Percentiles rank a stretch among this genome's conserved stretches.
These are phyloP conservation scores for Pogostemon cablin DNA, from an alignment of 257 asterid genomes.

Conservation along the genomic window DNA sequence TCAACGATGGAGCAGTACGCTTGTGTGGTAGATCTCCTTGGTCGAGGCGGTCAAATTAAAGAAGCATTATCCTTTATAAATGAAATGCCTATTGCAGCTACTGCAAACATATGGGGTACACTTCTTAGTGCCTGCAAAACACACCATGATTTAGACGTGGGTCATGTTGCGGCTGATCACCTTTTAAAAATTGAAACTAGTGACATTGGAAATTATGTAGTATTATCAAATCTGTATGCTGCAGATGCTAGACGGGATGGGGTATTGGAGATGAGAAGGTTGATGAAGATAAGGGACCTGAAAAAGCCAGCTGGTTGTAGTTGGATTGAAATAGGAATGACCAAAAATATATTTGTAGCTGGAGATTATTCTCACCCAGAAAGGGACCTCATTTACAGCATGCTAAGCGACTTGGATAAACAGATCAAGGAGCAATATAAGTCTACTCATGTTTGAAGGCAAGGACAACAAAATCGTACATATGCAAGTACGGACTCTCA, in stretches of 20 bases:
- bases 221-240: constrained; percentile 77
- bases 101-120: constrained; percentile 72
- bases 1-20: constrained; percentile 83
- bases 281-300: constrained; percentile 67
- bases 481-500: background rate
- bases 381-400: constrained; percentile 48
- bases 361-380: constrained; percentile 75
- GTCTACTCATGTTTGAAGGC: constrained; percentile 30
- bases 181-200: constrained; percentile 44
- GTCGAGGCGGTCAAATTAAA: constrained; percentile 67
- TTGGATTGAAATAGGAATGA: constrained; percentile 77
- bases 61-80: constrained; percentile 66
- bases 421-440: constrained; percentile 60
- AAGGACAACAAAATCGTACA: background rate
- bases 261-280: constrained; percentile 70
- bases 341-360: constrained; percentile 62
- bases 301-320: constrained; percentile 95
- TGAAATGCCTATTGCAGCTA: constrained; percentile 62
- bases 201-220: constrained; percentile 72
- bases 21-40: constrained; percentile 82
- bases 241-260: constrained; percentile 82
- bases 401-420: constrained; percentile 54
- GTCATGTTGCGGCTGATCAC: constrained; percentile 50
- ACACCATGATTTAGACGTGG: constrained; percentile 66
- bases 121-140: constrained; percentile 76